Evolutionary conservation across 139 green algal species (phyloP).

Genomic region (Volvox reticuliferus): DNA sequence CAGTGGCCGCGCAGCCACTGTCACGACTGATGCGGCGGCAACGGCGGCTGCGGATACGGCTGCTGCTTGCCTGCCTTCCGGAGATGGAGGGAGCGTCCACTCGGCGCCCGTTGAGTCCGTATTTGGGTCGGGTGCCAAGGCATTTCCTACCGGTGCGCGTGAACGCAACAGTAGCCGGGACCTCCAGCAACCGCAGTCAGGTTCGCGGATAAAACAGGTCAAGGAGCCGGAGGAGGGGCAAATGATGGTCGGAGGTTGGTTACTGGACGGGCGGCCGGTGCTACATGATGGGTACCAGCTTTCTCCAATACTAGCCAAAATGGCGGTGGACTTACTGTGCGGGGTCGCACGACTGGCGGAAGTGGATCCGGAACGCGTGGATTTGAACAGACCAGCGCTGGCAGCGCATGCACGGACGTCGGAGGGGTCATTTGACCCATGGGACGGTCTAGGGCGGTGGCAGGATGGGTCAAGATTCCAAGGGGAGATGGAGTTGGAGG

Average conservation of each 20-base stretch:
- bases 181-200: too few relatives aligned
- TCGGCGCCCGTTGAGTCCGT: too few relatives aligned
- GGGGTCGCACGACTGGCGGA: not conserved
- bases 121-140: too few relatives aligned
- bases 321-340: slow-evolving; percentile 37
- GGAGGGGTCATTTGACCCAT: not conserved
- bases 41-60: too few relatives aligned
- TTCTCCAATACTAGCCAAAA: slow-evolving; percentile 41
- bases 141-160: too few relatives aligned
- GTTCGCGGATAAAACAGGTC: too few relatives aligned
- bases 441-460: not conserved
- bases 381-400: not conserved
- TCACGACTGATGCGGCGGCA: not conserved
- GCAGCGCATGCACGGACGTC: not conserved
- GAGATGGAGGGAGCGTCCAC: too few relatives aligned
- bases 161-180: too few relatives aligned
- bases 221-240: too few relatives aligned
- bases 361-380: not conserved
- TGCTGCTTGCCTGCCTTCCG: too few relatives aligned
- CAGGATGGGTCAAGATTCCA: slow-evolving; percentile 5
- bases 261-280: not conserved
- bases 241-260: not conserved
- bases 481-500: not conserved
- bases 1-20: too few relatives aligned
- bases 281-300: slow-evolving; percentile 33